Percentiles rank a stretch among this genome's conserved stretches.
Evolutionary conservation across 257 asterid genomes (phyloP).

Genomic region (Verbena officinalis): DNA sequence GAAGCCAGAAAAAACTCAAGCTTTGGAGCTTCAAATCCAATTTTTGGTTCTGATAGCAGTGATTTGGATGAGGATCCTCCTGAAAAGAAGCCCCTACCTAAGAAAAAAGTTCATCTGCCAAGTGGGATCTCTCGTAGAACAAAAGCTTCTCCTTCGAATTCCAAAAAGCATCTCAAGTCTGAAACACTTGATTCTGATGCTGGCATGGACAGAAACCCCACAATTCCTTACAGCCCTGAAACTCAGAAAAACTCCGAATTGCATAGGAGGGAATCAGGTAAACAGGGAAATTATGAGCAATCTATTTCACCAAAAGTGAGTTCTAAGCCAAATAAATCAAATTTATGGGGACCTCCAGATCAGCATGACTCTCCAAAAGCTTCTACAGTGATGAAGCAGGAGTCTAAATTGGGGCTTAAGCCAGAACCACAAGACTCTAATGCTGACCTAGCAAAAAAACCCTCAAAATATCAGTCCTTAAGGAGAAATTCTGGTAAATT

Average conservation of each 20-base stretch:
- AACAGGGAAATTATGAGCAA: conserved; percentile 27
- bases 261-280: conserved; percentile 31
- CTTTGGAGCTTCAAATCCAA: conserved; percentile 40
- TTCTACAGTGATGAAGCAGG: conserved; percentile 29
- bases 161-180: conserved; percentile 35
- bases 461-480: conserved; percentile 31
- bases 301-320: conserved; percentile 36
- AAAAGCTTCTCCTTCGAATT: conserved; percentile 44
- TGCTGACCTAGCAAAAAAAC: conserved; percentile 28
- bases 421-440: conserved; percentile 25
- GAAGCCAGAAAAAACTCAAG: conserved; percentile 33
- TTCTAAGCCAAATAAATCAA: conserved; percentile 37
- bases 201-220: conserved; percentile 35
- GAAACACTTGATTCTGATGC: conserved; percentile 38
- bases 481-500: conserved; percentile 30
- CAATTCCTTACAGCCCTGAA: conserved; percentile 29
- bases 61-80: conserved; percentile 64
- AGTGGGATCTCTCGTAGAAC: conserved; percentile 76
- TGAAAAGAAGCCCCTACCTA: conserved; percentile 28
- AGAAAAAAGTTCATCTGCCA: conserved; percentile 44
- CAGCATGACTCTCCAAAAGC: conserved; percentile 18
- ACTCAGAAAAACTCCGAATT: conserved; percentile 36
- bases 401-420: conserved; percentile 20
- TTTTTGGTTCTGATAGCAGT: conserved; percentile 50
- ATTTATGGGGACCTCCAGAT: conserved; percentile 36